A percentile compares a stretch with the other conserved stretches of the same genome.
phyloP scores from a whole-genome alignment of 176 grass and related monocot genomes.

The Oryza coarctata region DNA sequence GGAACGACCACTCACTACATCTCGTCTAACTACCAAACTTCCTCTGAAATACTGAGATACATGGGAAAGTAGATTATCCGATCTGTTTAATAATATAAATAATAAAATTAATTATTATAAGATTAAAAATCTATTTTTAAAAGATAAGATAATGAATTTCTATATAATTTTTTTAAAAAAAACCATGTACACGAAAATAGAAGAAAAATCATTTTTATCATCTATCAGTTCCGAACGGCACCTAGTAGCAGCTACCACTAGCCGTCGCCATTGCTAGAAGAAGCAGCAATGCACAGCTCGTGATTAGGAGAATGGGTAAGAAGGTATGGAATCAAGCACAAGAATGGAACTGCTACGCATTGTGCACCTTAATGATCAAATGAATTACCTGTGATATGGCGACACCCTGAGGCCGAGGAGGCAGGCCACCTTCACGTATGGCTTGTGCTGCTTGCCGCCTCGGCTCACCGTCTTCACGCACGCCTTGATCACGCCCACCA shows the following conservation, averaged over 20 bases:
- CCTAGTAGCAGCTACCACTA: no score
- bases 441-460: conserved; percentile 2
- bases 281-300: neutral
- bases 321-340: neutral
- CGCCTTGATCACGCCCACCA: conserved; percentile 63
- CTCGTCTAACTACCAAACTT: neutral
- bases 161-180: no score
- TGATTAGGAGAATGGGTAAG: conserved; percentile 25
- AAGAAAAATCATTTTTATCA: no score
- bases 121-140: no score
- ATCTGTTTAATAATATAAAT: no score
- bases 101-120: no score
- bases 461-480: conserved; percentile 53
- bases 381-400: conserved; percentile 47
- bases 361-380: neutral
- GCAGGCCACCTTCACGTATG: conserved; percentile 54
- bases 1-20: neutral
- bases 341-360: neutral
- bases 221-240: no score
- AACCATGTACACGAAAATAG: no score
- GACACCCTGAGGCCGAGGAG: conserved; percentile 72
- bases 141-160: no score
- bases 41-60: no score
- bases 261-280: conserved; percentile 15
- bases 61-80: no score